A percentile compares a stretch with the other conserved stretches of the same genome.
Conservation (phyloP, 1,284 basidiomycete species). For the Pseudomicrostroma phylloplanum region DNA sequence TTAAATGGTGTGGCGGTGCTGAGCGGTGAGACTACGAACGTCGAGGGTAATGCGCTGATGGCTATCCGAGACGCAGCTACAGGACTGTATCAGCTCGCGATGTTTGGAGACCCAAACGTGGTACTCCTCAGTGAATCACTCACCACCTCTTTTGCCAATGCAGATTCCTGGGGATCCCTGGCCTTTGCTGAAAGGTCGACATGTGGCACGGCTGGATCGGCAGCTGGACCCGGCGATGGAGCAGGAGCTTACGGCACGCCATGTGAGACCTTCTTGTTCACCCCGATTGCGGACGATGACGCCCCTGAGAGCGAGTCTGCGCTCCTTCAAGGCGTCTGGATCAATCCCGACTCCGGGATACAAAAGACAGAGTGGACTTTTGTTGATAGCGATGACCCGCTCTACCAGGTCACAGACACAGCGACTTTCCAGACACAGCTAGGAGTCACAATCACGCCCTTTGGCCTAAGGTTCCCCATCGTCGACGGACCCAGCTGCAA, state of each 20-base stretch:
- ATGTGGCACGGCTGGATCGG: background rate
- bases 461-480: too few relatives aligned
- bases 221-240: background rate
- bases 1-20: background rate
- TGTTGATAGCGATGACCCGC: too few relatives aligned
- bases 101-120: background rate
- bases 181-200: too few relatives aligned
- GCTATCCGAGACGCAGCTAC: background rate
- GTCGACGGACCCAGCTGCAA: too few relatives aligned
- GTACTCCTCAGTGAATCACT: background rate
- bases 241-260: background rate
- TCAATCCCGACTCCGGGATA: too few relatives aligned
- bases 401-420: too few relatives aligned
- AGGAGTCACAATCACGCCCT: too few relatives aligned
- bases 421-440: too few relatives aligned
- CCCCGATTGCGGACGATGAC: background rate
- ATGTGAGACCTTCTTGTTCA: background rate
- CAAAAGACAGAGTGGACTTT: too few relatives aligned
- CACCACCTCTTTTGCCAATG: background rate
- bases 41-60: background rate
- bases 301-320: background rate
- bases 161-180: too few relatives aligned
- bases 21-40: background rate
- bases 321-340: too few relatives aligned
- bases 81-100: slow-evolving; percentile 2